Base-by-base conservation (phyloP, 495 filamentous ascomycete genomes). In the Neurospora terricola region DNA sequence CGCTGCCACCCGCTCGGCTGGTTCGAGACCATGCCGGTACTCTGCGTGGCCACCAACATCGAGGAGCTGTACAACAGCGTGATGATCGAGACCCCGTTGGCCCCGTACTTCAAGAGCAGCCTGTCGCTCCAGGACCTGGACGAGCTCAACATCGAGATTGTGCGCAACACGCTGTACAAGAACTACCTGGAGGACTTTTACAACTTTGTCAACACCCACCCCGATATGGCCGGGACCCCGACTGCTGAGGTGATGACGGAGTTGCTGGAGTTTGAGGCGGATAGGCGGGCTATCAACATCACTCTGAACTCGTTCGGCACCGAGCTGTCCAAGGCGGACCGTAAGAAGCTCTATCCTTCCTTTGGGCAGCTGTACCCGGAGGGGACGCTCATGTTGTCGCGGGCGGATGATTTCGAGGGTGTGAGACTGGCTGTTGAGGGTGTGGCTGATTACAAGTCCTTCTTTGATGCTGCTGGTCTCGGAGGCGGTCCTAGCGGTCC, bases 161-260 rank as follows among this genome's bases (percentile, higher is more conserved):
- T 99, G 68, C 91, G 96, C 70, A 98, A 99, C 83, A 99, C 96
- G 12, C 87, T 99, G 62, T 99, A 98, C 87, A 98, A 98, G 88
- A 97, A 97, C 84, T 99, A 99, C 82, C 87, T 99, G 34, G 96
- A 99, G 81, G 96, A 98, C 80, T 99, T 99, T 83, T 89, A 97
- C 84, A 85, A 91, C 37, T 98, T 96, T 78, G 90, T 97, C 81
- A 95, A 91, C 83, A 91, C 90, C 30, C 86, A 97, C 79, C 86
- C 94, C 0, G 94, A 96, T 42, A 88, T 98, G 80, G 83, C 86
- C 48, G 95, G 94, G 12, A 96, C 94, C 4, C 94, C 96, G 2
- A 98, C 96, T 1, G 86, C 92, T 36, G 94, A 97, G 75, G 89
- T 97, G 76, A 98, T 99, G 96, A 86, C 89, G 23, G 94, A 98